A percentile compares a stretch with the other conserved stretches of the same genome.
Evolutionary conservation across 179 eudicot species (phyloP).

Genomic region (Heliamphora ciliata): DNA sequence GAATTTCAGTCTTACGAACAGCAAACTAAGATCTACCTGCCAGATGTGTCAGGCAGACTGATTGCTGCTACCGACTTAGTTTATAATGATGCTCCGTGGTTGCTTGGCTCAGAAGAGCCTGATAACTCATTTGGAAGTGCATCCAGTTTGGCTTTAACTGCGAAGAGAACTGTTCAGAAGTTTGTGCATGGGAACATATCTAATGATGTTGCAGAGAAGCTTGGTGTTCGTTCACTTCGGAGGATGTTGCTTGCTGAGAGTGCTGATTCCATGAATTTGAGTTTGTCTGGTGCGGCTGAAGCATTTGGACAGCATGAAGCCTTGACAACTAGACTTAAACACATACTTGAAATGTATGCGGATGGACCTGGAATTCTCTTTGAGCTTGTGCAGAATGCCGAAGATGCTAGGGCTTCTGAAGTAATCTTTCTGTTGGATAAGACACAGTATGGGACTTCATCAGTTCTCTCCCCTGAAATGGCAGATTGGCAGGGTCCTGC

Average conservation of each 20-base stretch:
- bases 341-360: slow-evolving; percentile 99
- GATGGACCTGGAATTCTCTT: slow-evolving; percentile 98
- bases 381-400: slow-evolving; percentile 99
- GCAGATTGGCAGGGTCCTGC: slow-evolving; percentile 99
- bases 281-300: slow-evolving; percentile 96
- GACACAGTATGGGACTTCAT: slow-evolving; percentile 93
- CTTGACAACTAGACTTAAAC: slow-evolving; percentile 92
- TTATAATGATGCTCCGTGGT: slow-evolving; percentile 99
- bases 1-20: slow-evolving; percentile 58
- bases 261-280: slow-evolving; percentile 95
- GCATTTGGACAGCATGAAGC: slow-evolving; percentile 99
- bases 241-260: slow-evolving; percentile 97
- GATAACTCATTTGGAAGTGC: slow-evolving; percentile 39
- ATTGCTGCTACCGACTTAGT: slow-evolving; percentile 69
- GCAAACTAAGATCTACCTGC: slow-evolving; percentile 63
- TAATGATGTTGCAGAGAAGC: slow-evolving; percentile 96
- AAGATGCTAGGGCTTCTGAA: slow-evolving; percentile 96
- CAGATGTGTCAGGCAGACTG: slow-evolving; percentile 72
- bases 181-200: slow-evolving; percentile 98
- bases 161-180: slow-evolving; percentile 61
- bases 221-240: slow-evolving; percentile 94
- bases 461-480: slow-evolving; percentile 98
- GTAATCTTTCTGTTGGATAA: slow-evolving; percentile 83
- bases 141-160: slow-evolving; percentile 35
- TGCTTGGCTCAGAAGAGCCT: slow-evolving; percentile 78